Percentiles rank a stretch among this genome's conserved stretches.
phyloP scores from a whole-genome alignment of 331 rosid species.

The Malus hybrid region DNA sequence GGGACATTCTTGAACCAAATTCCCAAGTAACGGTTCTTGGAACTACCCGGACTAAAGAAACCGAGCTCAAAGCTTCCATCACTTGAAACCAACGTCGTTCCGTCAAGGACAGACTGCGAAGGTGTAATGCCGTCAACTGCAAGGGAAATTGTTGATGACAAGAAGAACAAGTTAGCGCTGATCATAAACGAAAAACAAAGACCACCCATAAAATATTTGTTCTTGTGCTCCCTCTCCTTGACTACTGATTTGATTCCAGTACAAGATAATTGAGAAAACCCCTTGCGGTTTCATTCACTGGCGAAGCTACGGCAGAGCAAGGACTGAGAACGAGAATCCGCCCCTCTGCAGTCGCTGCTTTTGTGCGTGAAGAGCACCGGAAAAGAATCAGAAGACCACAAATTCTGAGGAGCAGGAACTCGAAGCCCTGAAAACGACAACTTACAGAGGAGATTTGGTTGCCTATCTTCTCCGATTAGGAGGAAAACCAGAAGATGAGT shows the following conservation, averaged over 20 bases:
- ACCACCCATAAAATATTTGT: not conserved
- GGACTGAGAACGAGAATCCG: too few relatives aligned
- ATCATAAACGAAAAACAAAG: constrained; percentile 8
- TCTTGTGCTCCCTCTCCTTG: not conserved
- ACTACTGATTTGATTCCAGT: not conserved
- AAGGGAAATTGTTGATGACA: constrained; percentile 7
- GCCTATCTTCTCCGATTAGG: too few relatives aligned
- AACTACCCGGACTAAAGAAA: constrained; percentile 37
- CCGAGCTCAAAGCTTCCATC: not conserved
- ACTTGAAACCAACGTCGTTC: constrained; percentile 40
- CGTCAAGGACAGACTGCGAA: constrained; percentile 26
- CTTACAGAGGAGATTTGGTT: not conserved
- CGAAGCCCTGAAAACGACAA: constrained; percentile 10
- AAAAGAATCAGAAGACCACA: not conserved
- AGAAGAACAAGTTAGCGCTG: constrained; percentile 7
- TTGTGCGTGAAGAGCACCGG: not conserved
- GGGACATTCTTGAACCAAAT: constrained; percentile 61
- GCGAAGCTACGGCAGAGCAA: too few relatives aligned
- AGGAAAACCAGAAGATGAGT: too few relatives aligned
- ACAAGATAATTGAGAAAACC: not conserved
- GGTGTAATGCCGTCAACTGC: constrained; percentile 27
- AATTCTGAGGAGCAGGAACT: not conserved
- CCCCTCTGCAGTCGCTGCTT: not conserved
- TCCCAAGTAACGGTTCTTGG: constrained; percentile 44
- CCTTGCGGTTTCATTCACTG: too few relatives aligned